Evolutionary conservation across 2,329 filamentous ascomycete species (phyloP).

Genomic region (Trichophyton benhamiae): DNA sequence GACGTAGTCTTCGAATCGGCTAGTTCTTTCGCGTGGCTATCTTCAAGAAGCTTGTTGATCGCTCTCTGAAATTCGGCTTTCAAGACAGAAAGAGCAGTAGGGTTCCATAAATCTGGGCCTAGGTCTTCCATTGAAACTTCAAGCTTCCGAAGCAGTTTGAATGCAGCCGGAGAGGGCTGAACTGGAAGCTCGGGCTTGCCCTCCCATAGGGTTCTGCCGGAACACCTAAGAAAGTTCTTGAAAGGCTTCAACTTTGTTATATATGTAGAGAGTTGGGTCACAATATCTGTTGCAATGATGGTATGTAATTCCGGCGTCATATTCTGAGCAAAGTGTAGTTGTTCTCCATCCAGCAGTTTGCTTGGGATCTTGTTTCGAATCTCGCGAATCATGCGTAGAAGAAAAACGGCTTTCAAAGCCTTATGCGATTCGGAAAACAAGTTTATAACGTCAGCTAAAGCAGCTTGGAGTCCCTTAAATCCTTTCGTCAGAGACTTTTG

Average conservation of each 20-base stretch:
- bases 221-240: conserved; percentile 36
- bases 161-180: conserved; percentile 63
- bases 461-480: conserved; percentile 42
- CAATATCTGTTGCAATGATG: conserved; percentile 45
- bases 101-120: conserved; percentile 73
- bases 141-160: conserved; percentile 57
- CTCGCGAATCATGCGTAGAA: conserved; percentile 63
- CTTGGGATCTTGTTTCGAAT: conserved; percentile 55
- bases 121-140: conserved; percentile 54
- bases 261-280: conserved; percentile 34
- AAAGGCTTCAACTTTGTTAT: conserved; percentile 25
- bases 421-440: conserved; percentile 36
- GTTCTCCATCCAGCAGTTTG: conserved; percentile 26
- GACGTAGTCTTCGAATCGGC: neutral
- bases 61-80: conserved; percentile 46
- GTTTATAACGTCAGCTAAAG: conserved; percentile 33
- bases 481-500: conserved; percentile 44
- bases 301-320: conserved; percentile 54
- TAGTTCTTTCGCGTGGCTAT: neutral
- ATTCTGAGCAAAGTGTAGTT: conserved; percentile 43
- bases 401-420: conserved; percentile 45
- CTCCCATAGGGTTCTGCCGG: conserved; percentile 65
- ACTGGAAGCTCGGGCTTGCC: conserved; percentile 60
- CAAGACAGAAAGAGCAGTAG: conserved; percentile 49
- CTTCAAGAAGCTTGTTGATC: conserved; percentile 27